Evolutionary conservation across 371 early-diverging fungal species (phyloP).

Genomic region (Rhizopus sp.): DNA sequence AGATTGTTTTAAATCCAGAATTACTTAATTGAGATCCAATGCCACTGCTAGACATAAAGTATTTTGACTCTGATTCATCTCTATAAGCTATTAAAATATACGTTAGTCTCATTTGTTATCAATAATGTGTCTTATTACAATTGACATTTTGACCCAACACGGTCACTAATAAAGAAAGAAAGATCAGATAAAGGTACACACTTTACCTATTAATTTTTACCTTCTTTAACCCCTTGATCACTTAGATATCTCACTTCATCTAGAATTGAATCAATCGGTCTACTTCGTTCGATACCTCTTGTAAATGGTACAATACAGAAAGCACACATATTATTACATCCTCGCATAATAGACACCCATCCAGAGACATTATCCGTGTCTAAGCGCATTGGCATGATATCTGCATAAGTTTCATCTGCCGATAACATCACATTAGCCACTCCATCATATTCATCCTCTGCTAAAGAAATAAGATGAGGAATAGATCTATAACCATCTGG

Average conservation of each 20-base stretch:
- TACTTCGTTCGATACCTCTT: conserved; percentile 69
- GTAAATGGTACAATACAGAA: conserved; percentile 84
- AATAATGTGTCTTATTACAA: conserved; percentile 30
- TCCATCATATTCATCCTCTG: conserved; percentile 57
- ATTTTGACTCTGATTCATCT: conserved; percentile 62
- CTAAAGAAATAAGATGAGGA: conserved; percentile 70
- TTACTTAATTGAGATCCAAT: conserved; percentile 53
- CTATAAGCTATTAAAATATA: conserved; percentile 52
- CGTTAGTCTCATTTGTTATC: background rate
- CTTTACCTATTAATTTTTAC: conserved; percentile 11
- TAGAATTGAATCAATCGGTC: conserved; percentile 73
- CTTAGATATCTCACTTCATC: conserved; percentile 67
- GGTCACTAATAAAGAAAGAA: conserved; percentile 43
- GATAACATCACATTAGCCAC: conserved; percentile 84
- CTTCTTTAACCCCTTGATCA: conserved; percentile 73
- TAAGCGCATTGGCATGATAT: conserved; percentile 75
- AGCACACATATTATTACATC: conserved; percentile 86
- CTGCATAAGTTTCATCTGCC: conserved; percentile 84
- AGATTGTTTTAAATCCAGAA: conserved; percentile 76
- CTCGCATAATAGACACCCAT: conserved; percentile 78
- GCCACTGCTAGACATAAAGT: conserved; percentile 36
- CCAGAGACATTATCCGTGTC: conserved; percentile 63
- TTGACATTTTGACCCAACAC: conserved; percentile 86
- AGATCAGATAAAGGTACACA: background rate
- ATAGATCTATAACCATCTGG: conserved; percentile 81